These are phyloP conservation scores for Aspergillus pseudonomiae DNA, from an alignment of 2,329 filamentous ascomycete species.

Conservation along the genomic window DNA sequence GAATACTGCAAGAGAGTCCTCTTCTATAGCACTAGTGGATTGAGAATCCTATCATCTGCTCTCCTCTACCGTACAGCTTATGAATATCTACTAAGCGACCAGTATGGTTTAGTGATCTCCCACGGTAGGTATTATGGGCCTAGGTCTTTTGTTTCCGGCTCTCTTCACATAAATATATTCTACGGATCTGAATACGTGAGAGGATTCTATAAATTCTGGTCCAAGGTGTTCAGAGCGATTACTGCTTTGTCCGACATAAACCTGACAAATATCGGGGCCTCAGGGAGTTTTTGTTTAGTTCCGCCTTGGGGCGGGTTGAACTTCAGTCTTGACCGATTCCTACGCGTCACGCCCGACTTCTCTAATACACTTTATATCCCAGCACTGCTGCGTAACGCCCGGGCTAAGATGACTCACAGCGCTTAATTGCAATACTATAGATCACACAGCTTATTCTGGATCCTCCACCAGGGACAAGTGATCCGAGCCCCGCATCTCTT, in stretches of 20 bases:
- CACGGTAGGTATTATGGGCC: not conserved
- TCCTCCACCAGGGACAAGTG: not conserved
- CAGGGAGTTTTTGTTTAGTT: not conserved
- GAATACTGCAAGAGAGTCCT: not conserved
- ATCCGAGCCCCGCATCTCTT: not conserved
- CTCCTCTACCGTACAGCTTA: not conserved
- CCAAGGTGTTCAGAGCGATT: not conserved
- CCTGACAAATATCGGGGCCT: not conserved
- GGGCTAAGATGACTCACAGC: not conserved
- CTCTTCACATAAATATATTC: not conserved
- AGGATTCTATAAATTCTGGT: not conserved
- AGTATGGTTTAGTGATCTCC: not conserved
- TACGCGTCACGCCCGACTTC: not conserved
- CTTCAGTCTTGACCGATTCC: not conserved
- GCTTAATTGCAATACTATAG: not conserved
- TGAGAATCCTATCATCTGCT: not conserved
- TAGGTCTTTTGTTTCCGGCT: not conserved
- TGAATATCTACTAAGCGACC: not conserved
- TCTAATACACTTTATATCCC: not conserved
- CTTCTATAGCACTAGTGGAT: not conserved
- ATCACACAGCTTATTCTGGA: not conserved
- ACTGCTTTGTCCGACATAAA: not conserved
- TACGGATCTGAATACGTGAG: not conserved
- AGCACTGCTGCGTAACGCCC: not conserved
- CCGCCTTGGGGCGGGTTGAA: not conserved